Base-by-base conservation (phyloP, 2,329 filamentous ascomycete genomes). In the Pseudogymnoascus sp. region DNA sequence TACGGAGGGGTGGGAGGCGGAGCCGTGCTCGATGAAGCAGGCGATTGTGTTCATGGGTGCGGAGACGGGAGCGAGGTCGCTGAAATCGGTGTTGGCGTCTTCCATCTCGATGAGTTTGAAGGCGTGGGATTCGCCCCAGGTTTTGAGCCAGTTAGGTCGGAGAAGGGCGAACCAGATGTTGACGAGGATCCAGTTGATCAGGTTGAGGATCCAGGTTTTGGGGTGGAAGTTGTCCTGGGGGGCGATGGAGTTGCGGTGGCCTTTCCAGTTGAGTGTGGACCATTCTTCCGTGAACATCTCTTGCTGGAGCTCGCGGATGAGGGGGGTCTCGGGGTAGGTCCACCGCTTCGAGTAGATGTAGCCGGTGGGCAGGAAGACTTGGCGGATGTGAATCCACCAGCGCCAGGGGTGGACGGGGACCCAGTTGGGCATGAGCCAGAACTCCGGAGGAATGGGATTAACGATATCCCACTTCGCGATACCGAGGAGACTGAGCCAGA, bases 311-410 rank as follows among this genome's bases (percentile, higher is more conserved):
- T 85, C 83, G 21, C 83, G 83, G 60, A 89, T 90, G 2, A 96
- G 73, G 3, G 88, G 84, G 41, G 90, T 93, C 67, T 89, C 81
- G 13, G 91, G 89, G 66, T 88, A 89, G 29, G 81, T 82, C 86
- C 91, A 97, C 66, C 81, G 81, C 77, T 89, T 91, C 0, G 92
- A 96, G 79, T 89, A 96, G 42, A 97, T 75, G 71, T 89, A 97
- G 0, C 89, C 86, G 91, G 97, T 97, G 4, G 92, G 89, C 58
- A 96, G 74, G 70, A 93, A 96, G n/a, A 99, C 92, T 75, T 90
- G 86, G n/a, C 94, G 91, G 75, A 97, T 97, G 70, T 99, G 94
- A 70, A 97, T 90, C 93, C 92, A 97, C 92, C 93, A 97, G 67
- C 91, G 81, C 91, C 92, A 96, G 0, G 93, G 93, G 4, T 91